phyloP scores from a whole-genome alignment of 129 eudicot genomes.

The Arctium lappa region DNA sequence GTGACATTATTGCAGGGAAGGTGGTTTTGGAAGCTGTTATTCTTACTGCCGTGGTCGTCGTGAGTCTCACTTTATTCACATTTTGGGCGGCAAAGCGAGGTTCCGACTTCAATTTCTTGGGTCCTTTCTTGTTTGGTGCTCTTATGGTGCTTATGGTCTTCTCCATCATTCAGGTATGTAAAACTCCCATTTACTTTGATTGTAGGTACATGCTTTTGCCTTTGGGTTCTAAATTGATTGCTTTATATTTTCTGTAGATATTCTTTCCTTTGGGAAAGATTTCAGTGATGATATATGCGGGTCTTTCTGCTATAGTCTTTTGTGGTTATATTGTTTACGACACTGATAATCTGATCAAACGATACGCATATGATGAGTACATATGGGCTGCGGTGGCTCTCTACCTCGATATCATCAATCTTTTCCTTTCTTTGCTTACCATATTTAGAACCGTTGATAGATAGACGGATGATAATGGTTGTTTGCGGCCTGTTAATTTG shows the following conservation, averaged over 20 bases:
- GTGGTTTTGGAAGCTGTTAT: constrained; percentile 71
- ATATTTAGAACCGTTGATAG: constrained; percentile 56
- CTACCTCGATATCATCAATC: constrained; percentile 70
- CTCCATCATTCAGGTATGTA: constrained; percentile 63
- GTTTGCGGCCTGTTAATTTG: background rate
- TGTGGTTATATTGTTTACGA: constrained; percentile 83
- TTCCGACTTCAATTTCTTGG: constrained; percentile 73
- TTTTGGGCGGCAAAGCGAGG: constrained; percentile 95
- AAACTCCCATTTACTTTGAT: background rate
- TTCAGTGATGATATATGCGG: constrained; percentile 71
- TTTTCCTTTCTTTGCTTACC: constrained; percentile 54
- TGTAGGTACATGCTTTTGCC: background rate
- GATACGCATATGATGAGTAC: constrained; percentile 72
- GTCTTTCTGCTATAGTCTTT: constrained; percentile 66
- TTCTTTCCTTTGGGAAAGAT: constrained; percentile 66
- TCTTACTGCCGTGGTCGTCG: constrained; percentile 65
- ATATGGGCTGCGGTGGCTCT: constrained; percentile 86
- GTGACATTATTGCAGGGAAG: constrained; percentile 44
- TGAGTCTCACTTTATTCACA: constrained; percentile 75
- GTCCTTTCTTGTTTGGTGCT: constrained; percentile 82
- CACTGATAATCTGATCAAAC: constrained; percentile 77
- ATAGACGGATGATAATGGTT: constrained; percentile 6
- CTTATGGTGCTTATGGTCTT: constrained; percentile 60
- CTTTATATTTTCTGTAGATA: constrained; percentile 38
- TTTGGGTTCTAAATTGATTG: constrained; percentile 1